Evolutionary conservation across 2,329 filamentous ascomycete species (phyloP), one percentile per base, ranked within the genome.

Genomic region (Trichoderma breve): DNA sequence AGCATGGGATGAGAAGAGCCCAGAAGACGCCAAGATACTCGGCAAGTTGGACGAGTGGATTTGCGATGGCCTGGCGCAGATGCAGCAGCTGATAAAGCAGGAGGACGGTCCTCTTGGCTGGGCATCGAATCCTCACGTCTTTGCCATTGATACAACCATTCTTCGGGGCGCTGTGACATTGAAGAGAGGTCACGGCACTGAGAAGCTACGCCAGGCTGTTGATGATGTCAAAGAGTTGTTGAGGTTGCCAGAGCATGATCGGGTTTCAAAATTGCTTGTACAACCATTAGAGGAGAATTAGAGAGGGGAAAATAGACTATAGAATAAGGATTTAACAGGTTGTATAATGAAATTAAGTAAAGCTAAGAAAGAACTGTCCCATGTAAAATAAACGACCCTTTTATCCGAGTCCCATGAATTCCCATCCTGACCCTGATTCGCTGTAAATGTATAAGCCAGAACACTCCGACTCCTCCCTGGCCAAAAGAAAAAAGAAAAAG

Each of bases 81-180:
- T 93, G 8, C 72, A 77, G 30, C 76, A 81, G 0, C 78, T 92
- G 14, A 74, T 81, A 3, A 73, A 73, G 0, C 80, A 85, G 24
- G 77, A 79, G 1, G 92, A 94, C 77, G 91, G 91, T 0, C 86
- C 91, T 9, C 81, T 97, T 39, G 93, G 93, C 7, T 94, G 92
- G 90, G 87, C 88, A 1, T 90, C 91, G 1, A 90, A 90, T 71
- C 86, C 90, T 1, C 88, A 90, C 34, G 88, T 91, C 1, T 95
- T 94, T 79, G 85, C 86, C 3, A 81, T 92, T 55, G 88, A 87
- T 61, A 82, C 84, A 6, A 82, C 84, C 15, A 76, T 88, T n/a
- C 60, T 87, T n/a, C 76, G 82, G 3, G 78, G 80, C 30, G 83
- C 81, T 1, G 77, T 78, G 24, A 80, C 82, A 6, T 73, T 87